These are phyloP conservation scores for Penicillium brevicompactum DNA, from an alignment of 2,329 filamentous ascomycete species.

Conservation along the genomic window DNA sequence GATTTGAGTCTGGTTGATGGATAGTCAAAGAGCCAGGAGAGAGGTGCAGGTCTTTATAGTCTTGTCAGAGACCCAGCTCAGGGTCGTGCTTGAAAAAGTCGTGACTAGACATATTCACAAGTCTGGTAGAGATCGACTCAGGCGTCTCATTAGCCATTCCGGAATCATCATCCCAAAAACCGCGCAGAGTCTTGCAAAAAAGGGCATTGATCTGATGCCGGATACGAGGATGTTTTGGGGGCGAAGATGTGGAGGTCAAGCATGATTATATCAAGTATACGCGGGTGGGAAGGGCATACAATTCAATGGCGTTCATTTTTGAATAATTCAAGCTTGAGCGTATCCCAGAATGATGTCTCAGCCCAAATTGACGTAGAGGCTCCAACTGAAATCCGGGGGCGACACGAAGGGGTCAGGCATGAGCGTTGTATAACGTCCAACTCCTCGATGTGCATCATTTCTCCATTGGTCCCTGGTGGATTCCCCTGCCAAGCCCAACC, in stretches of 20 bases:
- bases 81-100: background rate
- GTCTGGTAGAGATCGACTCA: background rate
- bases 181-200: background rate
- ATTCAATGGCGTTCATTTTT: too few relatives aligned
- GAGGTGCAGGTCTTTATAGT: background rate
- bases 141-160: background rate
- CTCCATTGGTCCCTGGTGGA: too few relatives aligned
- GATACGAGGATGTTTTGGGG: background rate
- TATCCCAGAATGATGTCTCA: too few relatives aligned
- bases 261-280: background rate
- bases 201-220: background rate
- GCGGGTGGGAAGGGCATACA: background rate
- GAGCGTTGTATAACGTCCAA: too few relatives aligned
- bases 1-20: background rate
- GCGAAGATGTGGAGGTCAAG: constrained; percentile 1
- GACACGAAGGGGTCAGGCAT: too few relatives aligned
- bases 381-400: too few relatives aligned
- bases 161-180: background rate
- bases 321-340: too few relatives aligned
- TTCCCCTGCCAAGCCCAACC: background rate
- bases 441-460: too few relatives aligned
- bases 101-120: background rate
- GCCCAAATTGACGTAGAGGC: too few relatives aligned
- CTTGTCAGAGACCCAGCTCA: background rate
- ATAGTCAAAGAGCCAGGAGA: background rate